Evolutionary conservation across 208 protist genomes (phyloP).

Genomic region (Histomonas meleagridis): DNA sequence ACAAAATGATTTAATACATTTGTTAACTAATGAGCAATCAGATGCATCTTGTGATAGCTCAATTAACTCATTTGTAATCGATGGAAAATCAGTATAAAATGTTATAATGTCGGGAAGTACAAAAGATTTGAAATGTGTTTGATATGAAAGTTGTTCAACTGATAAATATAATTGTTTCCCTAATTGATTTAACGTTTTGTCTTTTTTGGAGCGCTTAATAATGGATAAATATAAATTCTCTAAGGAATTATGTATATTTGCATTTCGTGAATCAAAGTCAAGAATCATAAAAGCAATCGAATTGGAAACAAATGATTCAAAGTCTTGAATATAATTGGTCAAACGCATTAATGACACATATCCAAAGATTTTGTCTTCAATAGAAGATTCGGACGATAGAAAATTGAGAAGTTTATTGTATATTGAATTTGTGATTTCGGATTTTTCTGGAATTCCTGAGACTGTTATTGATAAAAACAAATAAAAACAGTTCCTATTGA

Average conservation of each 20-base stretch:
- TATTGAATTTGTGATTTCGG: too few relatives aligned
- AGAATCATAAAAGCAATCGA: too few relatives aligned
- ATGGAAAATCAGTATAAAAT: not conserved
- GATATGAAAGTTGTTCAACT: not conserved
- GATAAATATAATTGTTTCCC: not conserved
- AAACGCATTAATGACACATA: too few relatives aligned
- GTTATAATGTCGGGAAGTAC: not conserved
- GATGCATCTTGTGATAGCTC: not conserved
- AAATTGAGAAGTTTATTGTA: too few relatives aligned
- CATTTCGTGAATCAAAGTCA: too few relatives aligned
- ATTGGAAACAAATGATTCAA: too few relatives aligned
- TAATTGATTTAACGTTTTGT: not conserved
- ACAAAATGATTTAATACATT: not conserved
- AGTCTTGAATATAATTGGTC: too few relatives aligned
- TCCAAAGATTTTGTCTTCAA: too few relatives aligned
- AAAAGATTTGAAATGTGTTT: not conserved
- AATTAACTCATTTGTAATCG: not conserved
- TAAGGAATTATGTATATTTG: not conserved
- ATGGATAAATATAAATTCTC: not conserved
- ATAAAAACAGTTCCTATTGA: too few relatives aligned
- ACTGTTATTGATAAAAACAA: too few relatives aligned
- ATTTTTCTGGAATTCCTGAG: too few relatives aligned
- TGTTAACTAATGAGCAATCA: not conserved
- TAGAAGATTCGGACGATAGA: too few relatives aligned
- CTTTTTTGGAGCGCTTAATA: not conserved